Evolutionary conservation across 2,329 filamentous ascomycete genomes (phyloP).

Genomic region (Gaeumannomyces sp.): DNA sequence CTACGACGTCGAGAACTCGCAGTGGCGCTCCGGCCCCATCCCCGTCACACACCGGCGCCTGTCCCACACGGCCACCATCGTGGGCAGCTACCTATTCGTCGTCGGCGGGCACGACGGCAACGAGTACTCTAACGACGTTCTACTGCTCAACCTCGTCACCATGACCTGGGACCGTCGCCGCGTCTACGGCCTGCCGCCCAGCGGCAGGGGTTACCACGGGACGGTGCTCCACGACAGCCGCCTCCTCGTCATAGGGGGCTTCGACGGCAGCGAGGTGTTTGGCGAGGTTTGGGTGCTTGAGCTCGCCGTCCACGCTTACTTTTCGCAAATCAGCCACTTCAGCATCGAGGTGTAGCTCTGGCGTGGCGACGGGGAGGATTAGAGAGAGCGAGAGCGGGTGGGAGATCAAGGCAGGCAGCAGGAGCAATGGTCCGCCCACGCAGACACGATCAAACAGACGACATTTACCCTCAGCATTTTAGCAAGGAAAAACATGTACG

Average conservation of each 20-base stretch:
- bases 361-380: background rate
- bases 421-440: too few relatives aligned
- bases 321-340: slow-evolving; percentile 68
- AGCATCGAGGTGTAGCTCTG: slow-evolving; percentile 54
- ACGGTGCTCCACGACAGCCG: slow-evolving; percentile 60
- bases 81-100: slow-evolving; percentile 65
- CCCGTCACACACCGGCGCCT: slow-evolving; percentile 57
- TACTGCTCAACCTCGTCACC: slow-evolving; percentile 63
- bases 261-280: slow-evolving; percentile 63
- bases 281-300: slow-evolving; percentile 62
- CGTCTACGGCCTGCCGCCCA: slow-evolving; percentile 58
- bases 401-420: too few relatives aligned
- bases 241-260: slow-evolving; percentile 59
- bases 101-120: slow-evolving; percentile 64
- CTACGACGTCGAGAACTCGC: slow-evolving; percentile 58
- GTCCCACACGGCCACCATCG: slow-evolving; percentile 62
- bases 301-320: slow-evolving; percentile 64
- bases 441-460: too few relatives aligned
- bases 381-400: background rate
- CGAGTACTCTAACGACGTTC: slow-evolving; percentile 63
- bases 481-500: background rate
- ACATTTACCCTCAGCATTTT: background rate
- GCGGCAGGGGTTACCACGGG: slow-evolving; percentile 61
- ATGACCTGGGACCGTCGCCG: slow-evolving; percentile 67
- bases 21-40: slow-evolving; percentile 55